phyloP scores from a whole-genome alignment of 2,329 filamentous ascomycete genomes.

The Pestalotiopsis sp. region DNA sequence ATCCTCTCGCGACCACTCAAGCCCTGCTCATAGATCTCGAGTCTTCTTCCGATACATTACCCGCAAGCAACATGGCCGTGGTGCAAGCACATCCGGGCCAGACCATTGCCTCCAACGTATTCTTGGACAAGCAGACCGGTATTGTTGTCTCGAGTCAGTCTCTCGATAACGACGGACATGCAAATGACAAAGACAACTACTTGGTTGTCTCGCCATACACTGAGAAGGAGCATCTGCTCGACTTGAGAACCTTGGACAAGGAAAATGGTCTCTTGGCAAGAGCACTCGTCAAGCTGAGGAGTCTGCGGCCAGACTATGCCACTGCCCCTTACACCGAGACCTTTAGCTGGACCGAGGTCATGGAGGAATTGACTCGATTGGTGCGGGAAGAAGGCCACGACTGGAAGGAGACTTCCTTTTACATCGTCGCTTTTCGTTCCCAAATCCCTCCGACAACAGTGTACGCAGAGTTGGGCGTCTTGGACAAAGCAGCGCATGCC shows the following conservation, averaged over 20 bases:
- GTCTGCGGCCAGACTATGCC: conserved; percentile 71
- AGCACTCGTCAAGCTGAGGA: conserved; percentile 66
- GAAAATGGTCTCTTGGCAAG: conserved; percentile 71
- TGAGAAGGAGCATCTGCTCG: conserved; percentile 69
- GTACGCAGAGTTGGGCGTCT: conserved; percentile 65
- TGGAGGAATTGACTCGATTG: conserved; percentile 59
- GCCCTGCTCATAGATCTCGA: not conserved
- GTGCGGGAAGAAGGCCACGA: conserved; percentile 43
- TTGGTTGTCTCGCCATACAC: conserved; percentile 78
- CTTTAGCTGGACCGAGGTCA: conserved; percentile 75
- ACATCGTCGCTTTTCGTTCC: conserved; percentile 83
- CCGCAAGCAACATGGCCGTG: conserved; percentile 9
- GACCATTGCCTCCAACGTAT: conserved; percentile 11
- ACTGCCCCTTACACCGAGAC: conserved; percentile 71
- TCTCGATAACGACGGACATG: not conserved
- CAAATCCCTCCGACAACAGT: conserved; percentile 68
- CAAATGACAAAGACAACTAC: conserved; percentile 27
- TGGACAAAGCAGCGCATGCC: conserved; percentile 78
- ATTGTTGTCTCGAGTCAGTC: not conserved
- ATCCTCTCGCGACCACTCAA: not conserved
- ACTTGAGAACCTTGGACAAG: conserved; percentile 66
- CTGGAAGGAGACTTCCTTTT: conserved; percentile 71
- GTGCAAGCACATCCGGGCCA: conserved; percentile 12
- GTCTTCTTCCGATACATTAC: not conserved
- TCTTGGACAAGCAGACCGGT: conserved; percentile 9